Evolutionary conservation across 495 filamentous ascomycete species (phyloP).

Genomic region (Hamigera avellanea): DNA sequence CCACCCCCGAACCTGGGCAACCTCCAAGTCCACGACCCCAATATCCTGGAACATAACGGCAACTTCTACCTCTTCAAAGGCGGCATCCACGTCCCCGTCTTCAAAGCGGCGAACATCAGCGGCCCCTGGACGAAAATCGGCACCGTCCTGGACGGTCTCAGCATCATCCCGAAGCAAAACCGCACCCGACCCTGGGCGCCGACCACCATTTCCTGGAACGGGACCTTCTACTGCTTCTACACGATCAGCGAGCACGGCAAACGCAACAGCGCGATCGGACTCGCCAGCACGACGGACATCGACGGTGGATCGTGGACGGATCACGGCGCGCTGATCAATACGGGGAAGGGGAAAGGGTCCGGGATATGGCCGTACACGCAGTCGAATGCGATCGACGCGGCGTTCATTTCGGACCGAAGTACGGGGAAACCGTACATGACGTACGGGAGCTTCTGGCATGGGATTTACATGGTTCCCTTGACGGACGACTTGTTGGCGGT

Average conservation of each 20-base stretch:
- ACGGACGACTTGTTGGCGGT: conserved; percentile 28
- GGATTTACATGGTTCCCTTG: conserved; percentile 54
- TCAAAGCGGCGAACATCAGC: conserved; percentile 20
- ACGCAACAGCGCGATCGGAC: conserved; percentile 54
- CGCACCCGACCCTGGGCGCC: conserved; percentile 45
- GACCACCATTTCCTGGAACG: conserved; percentile 43
- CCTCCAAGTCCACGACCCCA: conserved; percentile 28
- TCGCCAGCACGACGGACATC: conserved; percentile 51
- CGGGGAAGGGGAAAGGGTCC: conserved; percentile 16
- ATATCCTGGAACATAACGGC: conserved; percentile 20
- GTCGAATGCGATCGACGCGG: conserved; percentile 66
- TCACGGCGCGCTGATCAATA: conserved; percentile 33
- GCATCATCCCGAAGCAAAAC: conserved; percentile 25
- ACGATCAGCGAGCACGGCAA: conserved; percentile 50
- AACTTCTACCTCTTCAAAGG: conserved; percentile 32
- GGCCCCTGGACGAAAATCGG: conserved; percentile 32
- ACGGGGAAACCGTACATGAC: conserved; percentile 43
- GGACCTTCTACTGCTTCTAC: conserved; percentile 63
- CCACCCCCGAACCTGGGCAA: conserved; percentile 26
- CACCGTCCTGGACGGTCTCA: conserved; percentile 24
- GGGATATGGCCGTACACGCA: conserved; percentile 39
- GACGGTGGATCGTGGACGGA: conserved; percentile 47
- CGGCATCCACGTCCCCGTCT: conserved; percentile 17
- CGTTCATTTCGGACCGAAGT: conserved; percentile 38
- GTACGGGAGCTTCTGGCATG: conserved; percentile 66